Conservation (phyloP, 1,284 basidiomycete species). For the Peniophora sp. region DNA sequence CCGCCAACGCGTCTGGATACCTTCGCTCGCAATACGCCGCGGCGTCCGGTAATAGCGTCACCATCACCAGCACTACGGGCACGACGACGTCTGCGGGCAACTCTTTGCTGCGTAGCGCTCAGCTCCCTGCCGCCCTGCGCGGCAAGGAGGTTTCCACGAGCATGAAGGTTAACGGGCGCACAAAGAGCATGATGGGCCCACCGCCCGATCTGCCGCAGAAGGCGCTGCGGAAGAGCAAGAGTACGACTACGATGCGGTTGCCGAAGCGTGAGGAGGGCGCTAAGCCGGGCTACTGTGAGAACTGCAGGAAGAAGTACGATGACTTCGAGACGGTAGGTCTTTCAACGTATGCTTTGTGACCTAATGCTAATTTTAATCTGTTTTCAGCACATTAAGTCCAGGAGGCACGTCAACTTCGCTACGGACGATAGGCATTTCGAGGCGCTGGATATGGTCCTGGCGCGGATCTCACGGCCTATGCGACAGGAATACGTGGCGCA, state of each 20-base stretch:
- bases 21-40: constrained; percentile 67
- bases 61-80: constrained; percentile 82
- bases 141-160: constrained; percentile 55
- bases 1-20: constrained; percentile 63
- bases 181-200: constrained; percentile 48
- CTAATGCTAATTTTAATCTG: not conserved
- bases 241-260: constrained; percentile 67
- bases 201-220: constrained; percentile 49
- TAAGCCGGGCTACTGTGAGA: constrained; percentile 98
- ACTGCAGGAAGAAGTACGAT: constrained; percentile 86
- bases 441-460: constrained; percentile 76
- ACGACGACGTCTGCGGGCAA: constrained; percentile 73
- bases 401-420: constrained; percentile 86
- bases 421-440: constrained; percentile 74
- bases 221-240: constrained; percentile 64
- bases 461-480: constrained; percentile 64
- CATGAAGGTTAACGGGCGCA: constrained; percentile 26
- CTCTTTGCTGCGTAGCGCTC: constrained; percentile 28
- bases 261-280: constrained; percentile 76
- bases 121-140: constrained; percentile 45
- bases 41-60: constrained; percentile 92
- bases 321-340: constrained; percentile 76
- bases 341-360: constrained; percentile 1
- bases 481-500: not conserved
- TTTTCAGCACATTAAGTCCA: constrained; percentile 68